Base-by-base conservation (phyloP, 2,329 filamentous ascomycete genomes). In the Colletotrichum eleusines region DNA sequence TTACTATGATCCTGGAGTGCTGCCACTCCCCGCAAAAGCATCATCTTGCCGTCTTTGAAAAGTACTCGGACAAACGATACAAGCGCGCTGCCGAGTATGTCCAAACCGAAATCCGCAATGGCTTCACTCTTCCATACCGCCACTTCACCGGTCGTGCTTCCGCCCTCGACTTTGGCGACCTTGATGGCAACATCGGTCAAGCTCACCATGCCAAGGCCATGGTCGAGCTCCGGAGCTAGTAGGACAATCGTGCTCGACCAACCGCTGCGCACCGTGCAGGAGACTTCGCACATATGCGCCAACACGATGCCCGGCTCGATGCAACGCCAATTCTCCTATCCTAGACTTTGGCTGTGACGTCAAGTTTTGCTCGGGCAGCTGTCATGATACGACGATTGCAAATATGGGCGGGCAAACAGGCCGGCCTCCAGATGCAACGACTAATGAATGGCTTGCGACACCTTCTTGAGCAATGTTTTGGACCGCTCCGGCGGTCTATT, bases 41-140 rank as follows among this genome's bases (percentile, higher is more conserved):
- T 78, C 96, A 99, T 79, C 83, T 85, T 35, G 94, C 94, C 9
- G 92, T 99, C 51, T 98, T 89, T 78, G 94, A 97, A 66, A 99
- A 99, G 82, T 99, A 98, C 82, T 87, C 89, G 46, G 93, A 97
- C 80, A 92, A 91, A 78, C 90, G 93, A 63, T 98, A 94, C 85
- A 97, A 97, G 86, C 88, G 91, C 66, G 93, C 94, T 12, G 93
- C 96, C 23, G 82, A 89, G 26, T 94, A 93, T 75, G 95, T 97
- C 66, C 90, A 95, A 79, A 86, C 85, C 23, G 92, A 95, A 79
- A 85, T 98, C 73, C 82, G 84, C 69, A 88, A 87, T 26, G 89
- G 89, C 5, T 90, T 89, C 75, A 80, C 75, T 33, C 81, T 91
- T 40, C 82, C 85, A 18, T 81, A 83, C 61, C 78, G 61, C 88